A percentile compares a stretch with the other conserved stretches of the same genome.
These are phyloP conservation scores for Colletotrichum neosansevieriae DNA, from an alignment of 2,329 filamentous ascomycete species.

Conservation along the genomic window DNA sequence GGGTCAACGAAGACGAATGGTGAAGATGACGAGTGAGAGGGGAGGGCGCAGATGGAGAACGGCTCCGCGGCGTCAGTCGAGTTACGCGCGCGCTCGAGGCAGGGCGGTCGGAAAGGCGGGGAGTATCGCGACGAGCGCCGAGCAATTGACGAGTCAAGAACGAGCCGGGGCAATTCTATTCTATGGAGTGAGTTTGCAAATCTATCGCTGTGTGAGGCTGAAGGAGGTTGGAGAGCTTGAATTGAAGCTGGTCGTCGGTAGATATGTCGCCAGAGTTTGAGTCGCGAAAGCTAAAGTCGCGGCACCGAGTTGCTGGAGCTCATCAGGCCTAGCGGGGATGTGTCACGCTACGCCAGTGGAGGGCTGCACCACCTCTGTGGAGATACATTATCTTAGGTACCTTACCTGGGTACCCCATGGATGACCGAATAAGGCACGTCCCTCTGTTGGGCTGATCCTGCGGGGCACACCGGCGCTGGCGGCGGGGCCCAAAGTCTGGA, in stretches of 20 bases:
- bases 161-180: background rate
- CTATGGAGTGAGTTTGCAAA: background rate
- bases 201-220: background rate
- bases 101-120: too few relatives aligned
- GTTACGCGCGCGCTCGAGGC: background rate
- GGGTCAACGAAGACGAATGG: too few relatives aligned
- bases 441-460: background rate
- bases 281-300: constrained; percentile 29
- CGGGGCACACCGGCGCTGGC: background rate
- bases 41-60: too few relatives aligned
- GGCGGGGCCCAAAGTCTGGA: too few relatives aligned
- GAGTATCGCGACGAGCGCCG: too few relatives aligned
- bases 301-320: background rate
- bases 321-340: constrained; percentile 5
- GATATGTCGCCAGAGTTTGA: constrained; percentile 22
- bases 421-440: background rate
- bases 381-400: background rate
- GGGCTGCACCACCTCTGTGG: background rate
- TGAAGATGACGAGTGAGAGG: too few relatives aligned
- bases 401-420: background rate
- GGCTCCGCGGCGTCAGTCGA: constrained; percentile 6
- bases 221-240: background rate
- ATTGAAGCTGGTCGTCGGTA: background rate
- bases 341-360: background rate
- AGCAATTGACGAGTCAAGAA: background rate